Base-by-base conservation (phyloP, 208 protist species). In the Acanthamoeba royreba region DNA sequence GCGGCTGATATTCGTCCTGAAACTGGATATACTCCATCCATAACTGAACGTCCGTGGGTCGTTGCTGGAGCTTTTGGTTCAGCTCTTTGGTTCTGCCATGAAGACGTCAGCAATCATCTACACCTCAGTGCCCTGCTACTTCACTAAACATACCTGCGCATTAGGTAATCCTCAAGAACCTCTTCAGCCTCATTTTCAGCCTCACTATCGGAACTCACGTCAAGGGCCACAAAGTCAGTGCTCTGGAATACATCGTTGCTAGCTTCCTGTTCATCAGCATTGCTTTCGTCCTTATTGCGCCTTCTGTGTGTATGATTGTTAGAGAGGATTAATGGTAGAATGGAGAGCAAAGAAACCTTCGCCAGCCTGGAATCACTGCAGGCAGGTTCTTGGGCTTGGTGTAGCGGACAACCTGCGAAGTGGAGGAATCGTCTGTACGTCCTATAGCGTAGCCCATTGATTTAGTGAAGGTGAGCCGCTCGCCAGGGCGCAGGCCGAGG, bases 1-100 rank as follows among this genome's bases (percentile, higher is more conserved):
- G 49, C 5, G 79, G 47, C 25, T 88, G 79, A 52, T 88, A 88
- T 43, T 88, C 79, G 28, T 88, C 79, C 79, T 88, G 79, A 38
- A 88, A 88, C 9, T 13, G n/a, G 4, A 88, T 88, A 28, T 40
- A 88, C 11, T 88, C 47, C 17, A 61, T 31, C 79, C 79, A 88
- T n/a, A 88, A 31, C 46, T 88, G 22, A 4, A 88, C 35, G 33
- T 88, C 79, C 49, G 52, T 88, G 8, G 79, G 79, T 31, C 33
- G 9, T 47, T 61, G 47, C 25, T 61, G 79, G 13, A 61, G 43
- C 28, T 35, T 9, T 47, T 88, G 47, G 45, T 88, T 88, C 33
- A 63, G 61, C 33, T 88, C 79, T 42, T 42, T 88, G 28, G 79
- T 55, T 31, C 79, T 88, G 25, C 25, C n/a, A n/a, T 55, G 49